phyloP scores from a whole-genome alignment of 73 alveolate species.

The Tetrahymena borealis region DNA sequence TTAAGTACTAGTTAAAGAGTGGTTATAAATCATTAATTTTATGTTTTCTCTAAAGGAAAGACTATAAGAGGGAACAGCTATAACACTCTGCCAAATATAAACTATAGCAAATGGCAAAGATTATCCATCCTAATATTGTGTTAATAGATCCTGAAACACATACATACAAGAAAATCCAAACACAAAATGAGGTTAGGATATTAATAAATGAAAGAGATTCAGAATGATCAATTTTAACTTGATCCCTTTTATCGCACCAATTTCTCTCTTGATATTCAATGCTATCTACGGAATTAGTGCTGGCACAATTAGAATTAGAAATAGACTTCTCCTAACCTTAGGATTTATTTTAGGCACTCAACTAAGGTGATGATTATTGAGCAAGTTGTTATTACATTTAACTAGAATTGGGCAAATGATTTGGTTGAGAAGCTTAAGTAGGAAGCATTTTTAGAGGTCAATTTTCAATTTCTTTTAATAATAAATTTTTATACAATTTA shows the following conservation, averaged over 20 bases:
- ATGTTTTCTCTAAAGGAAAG: background rate
- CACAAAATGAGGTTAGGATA: background rate
- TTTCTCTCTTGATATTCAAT: no score
- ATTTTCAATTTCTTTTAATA: no score
- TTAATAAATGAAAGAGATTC: background rate
- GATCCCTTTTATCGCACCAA: background rate
- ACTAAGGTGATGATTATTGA: no score
- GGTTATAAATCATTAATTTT: background rate
- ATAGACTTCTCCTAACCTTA: no score
- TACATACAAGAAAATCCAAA: background rate
- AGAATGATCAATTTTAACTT: background rate
- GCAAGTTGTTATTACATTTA: no score
- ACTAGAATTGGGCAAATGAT: no score
- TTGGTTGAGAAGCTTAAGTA: no score
- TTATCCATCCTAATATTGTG: background rate
- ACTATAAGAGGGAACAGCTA: background rate
- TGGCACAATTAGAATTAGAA: no score
- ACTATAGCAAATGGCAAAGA: background rate
- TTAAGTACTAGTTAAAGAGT: background rate
- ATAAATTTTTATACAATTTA: no score
- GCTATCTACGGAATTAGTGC: no score
- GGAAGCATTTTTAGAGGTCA: no score
- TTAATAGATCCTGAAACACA: background rate
- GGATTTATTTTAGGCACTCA: no score
- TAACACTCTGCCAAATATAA: background rate